Percentiles rank a stretch among this genome's conserved stretches.
These are phyloP conservation scores for Entomortierella chlamydospora DNA, from an alignment of 192 early-diverging fungal species.

Conservation along the genomic window DNA sequence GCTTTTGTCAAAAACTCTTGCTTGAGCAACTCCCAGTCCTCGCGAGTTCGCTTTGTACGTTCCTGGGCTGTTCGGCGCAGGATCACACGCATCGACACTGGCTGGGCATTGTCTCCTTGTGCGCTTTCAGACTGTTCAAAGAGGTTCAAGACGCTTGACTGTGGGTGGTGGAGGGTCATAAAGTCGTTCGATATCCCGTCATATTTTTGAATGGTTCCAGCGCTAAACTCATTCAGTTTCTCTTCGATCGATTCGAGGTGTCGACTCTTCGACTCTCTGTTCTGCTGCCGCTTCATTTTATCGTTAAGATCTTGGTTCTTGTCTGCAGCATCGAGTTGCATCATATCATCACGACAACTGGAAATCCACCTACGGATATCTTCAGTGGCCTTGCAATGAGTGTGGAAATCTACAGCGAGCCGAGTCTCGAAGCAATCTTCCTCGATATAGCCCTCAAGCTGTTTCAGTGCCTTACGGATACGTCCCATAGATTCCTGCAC, in stretches of 20 bases:
- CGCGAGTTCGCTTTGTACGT: slow-evolving; percentile 40
- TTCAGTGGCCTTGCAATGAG: slow-evolving; percentile 53
- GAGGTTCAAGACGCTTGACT: slow-evolving; percentile 29
- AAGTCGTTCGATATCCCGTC: slow-evolving; percentile 45
- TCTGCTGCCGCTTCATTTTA: slow-evolving; percentile 21
- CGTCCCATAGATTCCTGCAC: slow-evolving; percentile 54
- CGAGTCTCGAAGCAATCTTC: slow-evolving; percentile 53
- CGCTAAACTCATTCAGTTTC: slow-evolving; percentile 29
- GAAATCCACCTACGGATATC: slow-evolving; percentile 57
- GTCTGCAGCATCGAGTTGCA: slow-evolving; percentile 1
- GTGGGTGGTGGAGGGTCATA: slow-evolving; percentile 44
- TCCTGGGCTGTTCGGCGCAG: slow-evolving; percentile 47
- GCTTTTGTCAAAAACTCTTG: slow-evolving; percentile 47
- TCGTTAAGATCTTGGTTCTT: slow-evolving; percentile 11
- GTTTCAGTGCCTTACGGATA: slow-evolving; percentile 31
- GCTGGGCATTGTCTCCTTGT: background rate
- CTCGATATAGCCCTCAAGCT: slow-evolving; percentile 35
- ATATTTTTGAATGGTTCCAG: slow-evolving; percentile 35
- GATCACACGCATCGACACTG: slow-evolving; percentile 44
- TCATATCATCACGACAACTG: slow-evolving; percentile 44
- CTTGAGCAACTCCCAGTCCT: slow-evolving; percentile 54
- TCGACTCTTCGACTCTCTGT: slow-evolving; percentile 26
- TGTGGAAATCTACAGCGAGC: slow-evolving; percentile 47
- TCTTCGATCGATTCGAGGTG: slow-evolving; percentile 37
- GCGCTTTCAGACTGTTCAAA: background rate